A percentile compares a stretch with the other conserved stretches of the same genome.
These are phyloP conservation scores for Zea luxurians DNA, from an alignment of 176 grass and related monocot genomes.

Conservation along the genomic window DNA sequence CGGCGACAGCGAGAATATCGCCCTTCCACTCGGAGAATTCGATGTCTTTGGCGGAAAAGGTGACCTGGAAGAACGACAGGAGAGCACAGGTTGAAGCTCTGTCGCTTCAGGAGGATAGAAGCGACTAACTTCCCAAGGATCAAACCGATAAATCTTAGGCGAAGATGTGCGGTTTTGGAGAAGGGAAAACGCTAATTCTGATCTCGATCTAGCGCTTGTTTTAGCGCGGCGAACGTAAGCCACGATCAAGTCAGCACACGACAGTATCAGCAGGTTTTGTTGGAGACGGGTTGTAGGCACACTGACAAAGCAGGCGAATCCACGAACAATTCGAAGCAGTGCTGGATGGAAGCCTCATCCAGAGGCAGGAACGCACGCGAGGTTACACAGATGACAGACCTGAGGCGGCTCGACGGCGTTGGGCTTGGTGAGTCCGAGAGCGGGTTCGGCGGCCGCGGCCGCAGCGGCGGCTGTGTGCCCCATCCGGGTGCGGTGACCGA, in stretches of 20 bases:
- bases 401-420: conserved; percentile 69
- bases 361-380: background rate
- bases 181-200: background rate
- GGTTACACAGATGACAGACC: conserved; percentile 35
- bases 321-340: conserved; percentile 5
- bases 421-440: conserved; percentile 80
- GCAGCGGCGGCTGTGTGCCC: conserved; percentile 57
- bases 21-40: conserved; percentile 87
- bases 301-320: conserved; percentile 23
- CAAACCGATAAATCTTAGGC: conserved; percentile 5
- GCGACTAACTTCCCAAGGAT: background rate
- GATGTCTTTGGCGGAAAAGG: conserved; percentile 66
- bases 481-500: conserved; percentile 61
- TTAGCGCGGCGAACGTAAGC: background rate
- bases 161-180: background rate
- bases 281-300: background rate
- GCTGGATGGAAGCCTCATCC: background rate
- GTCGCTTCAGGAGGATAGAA: background rate
- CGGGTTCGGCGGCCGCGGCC: conserved; percentile 27
- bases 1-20: conserved; percentile 76
- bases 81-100: conserved; percentile 28
- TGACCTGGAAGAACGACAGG: conserved; percentile 45
- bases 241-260: conserved; percentile 25
- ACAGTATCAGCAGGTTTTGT: background rate
- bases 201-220: conserved; percentile 35